These are phyloP conservation scores for Boletellus sp. DNA, from an alignment of 768 basidiomycete genomes.

Conservation along the genomic window DNA sequence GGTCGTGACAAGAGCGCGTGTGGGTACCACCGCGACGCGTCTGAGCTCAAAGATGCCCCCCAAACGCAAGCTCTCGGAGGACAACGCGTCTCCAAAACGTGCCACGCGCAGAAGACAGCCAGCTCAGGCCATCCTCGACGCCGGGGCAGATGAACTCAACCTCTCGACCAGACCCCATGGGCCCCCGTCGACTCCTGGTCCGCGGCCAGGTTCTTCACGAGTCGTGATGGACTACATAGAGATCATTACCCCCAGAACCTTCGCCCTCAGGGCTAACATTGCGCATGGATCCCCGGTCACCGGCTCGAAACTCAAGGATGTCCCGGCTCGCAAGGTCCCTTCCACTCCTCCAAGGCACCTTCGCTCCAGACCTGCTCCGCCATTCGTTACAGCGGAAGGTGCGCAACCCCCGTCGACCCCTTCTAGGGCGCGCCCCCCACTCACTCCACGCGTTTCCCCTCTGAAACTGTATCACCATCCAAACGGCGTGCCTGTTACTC, in stretches of 20 bases:
- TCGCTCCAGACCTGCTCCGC: neutral
- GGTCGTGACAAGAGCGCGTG: conserved; percentile 12
- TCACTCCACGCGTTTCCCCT: conserved; percentile 18
- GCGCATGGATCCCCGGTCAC: conserved; percentile 12
- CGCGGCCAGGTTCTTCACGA: conserved; percentile 13
- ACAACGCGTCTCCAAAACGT: conserved; percentile 32
- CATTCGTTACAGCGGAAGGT: neutral
- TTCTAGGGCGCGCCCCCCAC: conserved; percentile 10
- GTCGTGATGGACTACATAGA: conserved; percentile 31
- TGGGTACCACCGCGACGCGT: conserved; percentile 28
- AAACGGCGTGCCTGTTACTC: conserved; percentile 15
- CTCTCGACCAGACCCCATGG: conserved; percentile 8
- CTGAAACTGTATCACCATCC: conserved; percentile 3
- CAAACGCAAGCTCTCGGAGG: conserved; percentile 42
- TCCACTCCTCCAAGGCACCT: conserved; percentile 18
- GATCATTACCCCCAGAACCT: conserved; percentile 25
- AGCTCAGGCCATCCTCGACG: conserved; percentile 1
- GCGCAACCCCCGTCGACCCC: conserved; percentile 12
- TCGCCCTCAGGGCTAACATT: conserved; percentile 1
- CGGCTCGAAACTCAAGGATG: neutral
- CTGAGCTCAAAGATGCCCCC: conserved; percentile 17
- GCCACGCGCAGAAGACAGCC: conserved; percentile 23
- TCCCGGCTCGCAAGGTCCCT: conserved; percentile 5
- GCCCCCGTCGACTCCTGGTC: conserved; percentile 24
- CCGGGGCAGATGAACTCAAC: conserved; percentile 31